These are phyloP conservation scores for Lodderomyces orthopsilosis DNA, from an alignment of 1,139 yeast species.

Conservation along the genomic window DNA sequence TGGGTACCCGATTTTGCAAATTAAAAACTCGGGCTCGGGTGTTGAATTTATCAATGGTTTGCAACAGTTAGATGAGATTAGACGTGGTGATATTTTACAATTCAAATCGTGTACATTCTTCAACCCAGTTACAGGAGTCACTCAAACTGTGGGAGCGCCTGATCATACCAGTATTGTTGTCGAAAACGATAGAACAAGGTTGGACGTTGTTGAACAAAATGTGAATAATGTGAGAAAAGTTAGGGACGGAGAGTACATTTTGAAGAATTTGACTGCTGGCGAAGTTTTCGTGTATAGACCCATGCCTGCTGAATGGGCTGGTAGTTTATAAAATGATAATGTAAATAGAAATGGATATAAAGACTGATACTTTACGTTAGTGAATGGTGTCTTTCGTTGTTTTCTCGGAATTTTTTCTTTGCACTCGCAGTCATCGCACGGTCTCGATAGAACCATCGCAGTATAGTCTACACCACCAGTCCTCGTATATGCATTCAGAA, in stretches of 20 bases:
- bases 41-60: constrained; percentile 17
- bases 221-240: constrained; percentile 52
- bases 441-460: too few species aligned
- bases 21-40: constrained; percentile 26
- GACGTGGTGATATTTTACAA: constrained; percentile 44
- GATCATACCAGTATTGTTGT: constrained; percentile 66
- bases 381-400: background rate
- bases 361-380: too few species aligned
- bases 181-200: constrained; percentile 26
- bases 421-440: background rate
- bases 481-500: constrained; percentile 11
- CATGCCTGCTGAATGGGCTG: constrained; percentile 54
- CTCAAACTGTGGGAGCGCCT: constrained; percentile 52
- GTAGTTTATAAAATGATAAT: constrained; percentile 11
- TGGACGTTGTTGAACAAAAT: constrained; percentile 61
- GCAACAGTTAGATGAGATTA: constrained; percentile 33
- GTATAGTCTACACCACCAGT: background rate
- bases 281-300: constrained; percentile 54
- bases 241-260: constrained; percentile 39
- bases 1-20: constrained; percentile 53
- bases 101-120: constrained; percentile 44
- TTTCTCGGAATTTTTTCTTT: background rate
- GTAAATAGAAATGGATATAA: too few species aligned
- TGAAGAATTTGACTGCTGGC: constrained; percentile 48
- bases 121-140: constrained; percentile 24